Conservation (phyloP, 305 asterid genomes). For the Fraxinus angustifolia region DNA sequence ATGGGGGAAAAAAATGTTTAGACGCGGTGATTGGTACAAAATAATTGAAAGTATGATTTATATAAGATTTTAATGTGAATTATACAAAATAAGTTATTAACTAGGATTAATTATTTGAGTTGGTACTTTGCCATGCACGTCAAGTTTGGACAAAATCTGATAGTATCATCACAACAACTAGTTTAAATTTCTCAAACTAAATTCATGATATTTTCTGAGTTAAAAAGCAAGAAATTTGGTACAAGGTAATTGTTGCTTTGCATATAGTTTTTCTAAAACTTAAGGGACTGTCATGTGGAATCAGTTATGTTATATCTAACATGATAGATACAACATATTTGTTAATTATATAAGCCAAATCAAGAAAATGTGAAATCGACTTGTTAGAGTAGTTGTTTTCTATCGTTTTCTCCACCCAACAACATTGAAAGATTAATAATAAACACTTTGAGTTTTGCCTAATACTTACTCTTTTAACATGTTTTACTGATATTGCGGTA, state of each 20-base stretch:
- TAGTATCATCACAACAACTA: background rate
- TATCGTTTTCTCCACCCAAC: constrained; percentile 44
- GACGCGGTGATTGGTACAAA: background rate
- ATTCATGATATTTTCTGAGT: constrained; percentile 9
- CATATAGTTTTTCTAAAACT: constrained; percentile 25
- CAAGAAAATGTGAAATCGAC: constrained; percentile 8
- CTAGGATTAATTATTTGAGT: background rate
- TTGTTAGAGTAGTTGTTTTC: constrained; percentile 21
- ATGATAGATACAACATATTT: constrained; percentile 23
- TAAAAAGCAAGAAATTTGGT: constrained; percentile 36
- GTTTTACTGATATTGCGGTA: background rate
- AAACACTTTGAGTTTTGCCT: too few relatives aligned
- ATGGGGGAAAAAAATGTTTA: background rate
- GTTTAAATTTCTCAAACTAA: background rate
- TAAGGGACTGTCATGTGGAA: constrained; percentile 34
- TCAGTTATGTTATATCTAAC: constrained; percentile 21
- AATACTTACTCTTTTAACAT: background rate
- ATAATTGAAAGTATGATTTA: background rate
- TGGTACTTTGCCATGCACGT: background rate
- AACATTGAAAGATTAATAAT: background rate
- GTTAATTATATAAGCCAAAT: background rate
- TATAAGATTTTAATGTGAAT: background rate
- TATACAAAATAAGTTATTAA: background rate
- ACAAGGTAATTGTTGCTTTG: constrained; percentile 56
- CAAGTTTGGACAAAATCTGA: constrained; percentile 3